Percentiles rank a stretch among this genome's conserved stretches.
These are phyloP conservation scores for Candida glucosophila DNA, from an alignment of 1,139 yeast genomes.

Conservation along the genomic window DNA sequence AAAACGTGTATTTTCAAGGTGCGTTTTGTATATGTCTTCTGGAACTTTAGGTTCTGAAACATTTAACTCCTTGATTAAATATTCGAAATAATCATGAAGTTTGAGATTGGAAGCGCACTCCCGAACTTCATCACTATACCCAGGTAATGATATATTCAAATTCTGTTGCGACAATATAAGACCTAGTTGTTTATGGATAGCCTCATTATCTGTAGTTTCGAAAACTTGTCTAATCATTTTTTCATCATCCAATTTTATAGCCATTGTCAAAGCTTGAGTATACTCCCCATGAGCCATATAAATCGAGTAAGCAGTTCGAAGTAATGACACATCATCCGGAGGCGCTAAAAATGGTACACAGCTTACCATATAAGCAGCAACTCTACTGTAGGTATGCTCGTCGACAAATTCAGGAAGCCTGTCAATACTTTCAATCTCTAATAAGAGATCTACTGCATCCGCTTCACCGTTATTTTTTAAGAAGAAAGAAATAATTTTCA, in stretches of 20 bases:
- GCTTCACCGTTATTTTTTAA: constrained; percentile 96
- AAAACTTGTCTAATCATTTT: constrained; percentile 72
- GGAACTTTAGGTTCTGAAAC: constrained; percentile 86
- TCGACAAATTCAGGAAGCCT: constrained; percentile 79
- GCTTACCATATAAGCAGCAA: constrained; percentile 88
- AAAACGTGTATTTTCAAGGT: constrained; percentile 62
- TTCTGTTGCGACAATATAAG: constrained; percentile 84
- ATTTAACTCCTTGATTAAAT: constrained; percentile 80
- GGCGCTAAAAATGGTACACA: constrained; percentile 95
- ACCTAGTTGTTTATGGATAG: constrained; percentile 83
- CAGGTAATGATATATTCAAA: constrained; percentile 59
- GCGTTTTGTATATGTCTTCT: constrained; percentile 89
- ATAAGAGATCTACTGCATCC: constrained; percentile 88
- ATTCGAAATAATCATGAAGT: constrained; percentile 70
- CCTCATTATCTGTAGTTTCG: constrained; percentile 59
- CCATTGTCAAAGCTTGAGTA: constrained; percentile 85
- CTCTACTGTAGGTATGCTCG: constrained; percentile 75
- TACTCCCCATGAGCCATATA: constrained; percentile 72
- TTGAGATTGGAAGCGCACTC: constrained; percentile 78
- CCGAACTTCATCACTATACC: constrained; percentile 69
- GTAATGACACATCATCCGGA: constrained; percentile 82
- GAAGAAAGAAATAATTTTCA: constrained; percentile 82
- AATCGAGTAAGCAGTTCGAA: constrained; percentile 85
- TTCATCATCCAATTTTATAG: constrained; percentile 82
- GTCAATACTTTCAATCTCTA: constrained; percentile 84